phyloP scores from a whole-genome alignment of 2,329 filamentous ascomycete species.

The Sporothrix luriei region DNA sequence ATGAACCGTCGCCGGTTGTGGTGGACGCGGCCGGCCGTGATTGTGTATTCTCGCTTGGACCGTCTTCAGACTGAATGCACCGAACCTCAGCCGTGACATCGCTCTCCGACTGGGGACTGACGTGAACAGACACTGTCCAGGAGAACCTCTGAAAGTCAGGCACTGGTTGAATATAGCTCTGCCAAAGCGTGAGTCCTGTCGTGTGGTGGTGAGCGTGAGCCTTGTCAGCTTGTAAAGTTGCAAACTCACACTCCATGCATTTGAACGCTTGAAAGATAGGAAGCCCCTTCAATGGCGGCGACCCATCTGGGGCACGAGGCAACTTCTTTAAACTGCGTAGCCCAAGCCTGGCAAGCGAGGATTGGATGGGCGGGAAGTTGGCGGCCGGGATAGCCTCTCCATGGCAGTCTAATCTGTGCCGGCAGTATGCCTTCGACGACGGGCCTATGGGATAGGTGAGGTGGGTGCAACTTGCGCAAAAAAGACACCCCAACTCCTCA shows the following conservation, averaged over 20 bases:
- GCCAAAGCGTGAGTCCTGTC: background rate
- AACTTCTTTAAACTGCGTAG: background rate
- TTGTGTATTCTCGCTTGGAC: too few relatives aligned
- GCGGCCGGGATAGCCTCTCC: background rate
- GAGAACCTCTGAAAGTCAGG: background rate
- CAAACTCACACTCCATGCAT: background rate
- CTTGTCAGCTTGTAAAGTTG: background rate
- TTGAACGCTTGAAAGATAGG: background rate
- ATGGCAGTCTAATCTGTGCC: background rate
- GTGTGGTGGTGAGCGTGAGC: background rate
- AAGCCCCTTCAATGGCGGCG: background rate
- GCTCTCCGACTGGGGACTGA: too few relatives aligned
- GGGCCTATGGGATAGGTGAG: background rate
- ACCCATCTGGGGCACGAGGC: background rate
- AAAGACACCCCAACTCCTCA: background rate
- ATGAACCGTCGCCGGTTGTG: too few relatives aligned
- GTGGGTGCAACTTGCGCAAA: background rate
- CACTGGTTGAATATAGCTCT: background rate
- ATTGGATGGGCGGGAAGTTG: background rate
- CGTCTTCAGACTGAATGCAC: too few relatives aligned
- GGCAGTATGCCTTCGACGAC: background rate
- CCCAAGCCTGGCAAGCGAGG: background rate
- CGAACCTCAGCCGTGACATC: too few relatives aligned
- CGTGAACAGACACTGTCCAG: background rate
- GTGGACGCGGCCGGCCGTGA: too few relatives aligned